Base-by-base conservation (phyloP, 768 basidiomycete genomes). In the Podaxis sp. region DNA sequence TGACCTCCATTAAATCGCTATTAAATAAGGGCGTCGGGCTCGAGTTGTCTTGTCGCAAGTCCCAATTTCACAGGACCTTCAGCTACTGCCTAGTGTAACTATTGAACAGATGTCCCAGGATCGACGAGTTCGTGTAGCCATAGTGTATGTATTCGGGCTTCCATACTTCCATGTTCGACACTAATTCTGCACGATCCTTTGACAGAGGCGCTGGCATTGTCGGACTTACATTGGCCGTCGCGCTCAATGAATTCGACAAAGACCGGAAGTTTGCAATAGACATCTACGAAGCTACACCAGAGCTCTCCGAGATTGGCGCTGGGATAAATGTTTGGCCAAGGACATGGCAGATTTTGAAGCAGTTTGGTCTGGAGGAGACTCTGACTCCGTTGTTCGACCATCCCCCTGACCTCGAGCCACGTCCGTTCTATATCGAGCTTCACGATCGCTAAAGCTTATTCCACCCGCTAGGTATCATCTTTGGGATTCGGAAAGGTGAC, bases 201-300 rank as follows among this genome's bases (percentile, higher is more conserved):
- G 22, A 13, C 59, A 80, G 80, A n/a, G 79, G 79, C 17, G 78
- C 78, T 1, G 79, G 79, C 7, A 74, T 80, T 24, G 77, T 75
- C 37, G 78, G 79, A 25, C 63, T 80, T 51, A 73, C 73, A 27
- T 69, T 77, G 11, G 78, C 77, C 2, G 67, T 72, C 0, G 73
- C 74, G 1, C 63, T 80, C 25, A 69, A 70, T n/a, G 69, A 68
- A 53, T 61, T 65, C 47, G 64, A 68, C 55, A 64, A 55, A 46
- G 64, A 69, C 46, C 61, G 63, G 50, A 66, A 62, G 2, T 63
- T 74, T 12, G 70, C 75, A 0, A 68, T 82, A 3, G 73, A 77
- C 22, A 63, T 82, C 15, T 83, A 79, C 62, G 81, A 83, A 54
- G 72, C 77, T 8, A 71, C 79, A 1, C 66, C 75, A 0, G 67